Base-by-base conservation (phyloP, 805 yeast genomes). In the Myxozyma udenii region DNA sequence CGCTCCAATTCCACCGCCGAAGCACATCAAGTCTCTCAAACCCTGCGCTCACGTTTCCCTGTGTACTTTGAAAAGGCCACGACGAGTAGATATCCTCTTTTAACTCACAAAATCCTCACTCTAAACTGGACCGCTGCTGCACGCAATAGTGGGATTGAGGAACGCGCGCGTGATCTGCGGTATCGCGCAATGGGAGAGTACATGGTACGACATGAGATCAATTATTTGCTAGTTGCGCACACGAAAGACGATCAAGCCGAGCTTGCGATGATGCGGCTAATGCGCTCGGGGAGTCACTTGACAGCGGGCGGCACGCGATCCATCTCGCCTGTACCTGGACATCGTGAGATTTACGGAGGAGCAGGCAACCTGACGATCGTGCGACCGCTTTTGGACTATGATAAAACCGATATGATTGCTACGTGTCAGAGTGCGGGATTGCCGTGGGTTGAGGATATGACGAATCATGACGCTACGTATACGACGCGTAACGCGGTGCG, bases 221-320 rank as follows among this genome's bases (percentile, higher is more conserved):
- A 63, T 0, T 60, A 72, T n/a, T 51, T 86, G 3, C 64, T 81
- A 21, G 68, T 81, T 37, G 95, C 85, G 0, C 95, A 87, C 61
- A 86, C 81, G 58, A 61, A 71, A 42, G 80, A 86, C 61, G 95
- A 87, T 64, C 88, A 84, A 61, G 48, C 83, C 12, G 95, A 87
- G 62, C 84, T 91, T 0, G 81, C 77, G 55, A 54, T 83, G 21
- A 73, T 81, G 63, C 66, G 95, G 32, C 68, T 84, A 45, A 46
- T 69, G 1, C 48, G 66, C 1, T 73, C 25, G 74, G 68, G 78
- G 0, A 48, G 77, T n/a, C 71, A 74, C 4, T 22, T 36, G 65
- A 95, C 95, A 0, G 26, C 51, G 18, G 46, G 41, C 1, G 85
- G 87, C 0, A 81, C 84, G 73, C 62, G 61, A 33, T 58, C 62